Evolutionary conservation across 768 basidiomycete genomes (phyloP).

Genomic region (Pulveroboletus sp.): DNA sequence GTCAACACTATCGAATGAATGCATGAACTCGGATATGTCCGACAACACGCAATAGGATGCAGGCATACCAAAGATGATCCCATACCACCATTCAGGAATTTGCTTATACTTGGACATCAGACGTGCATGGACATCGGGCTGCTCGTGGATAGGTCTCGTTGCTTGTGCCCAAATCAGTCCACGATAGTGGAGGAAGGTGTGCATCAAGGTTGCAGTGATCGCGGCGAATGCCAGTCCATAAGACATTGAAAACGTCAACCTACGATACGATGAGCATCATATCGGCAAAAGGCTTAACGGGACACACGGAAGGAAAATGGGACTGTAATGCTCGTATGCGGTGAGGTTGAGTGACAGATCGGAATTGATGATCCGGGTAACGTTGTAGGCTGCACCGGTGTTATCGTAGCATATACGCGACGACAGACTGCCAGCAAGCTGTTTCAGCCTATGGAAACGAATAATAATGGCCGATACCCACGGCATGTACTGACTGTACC

Average conservation of each 20-base stretch:
- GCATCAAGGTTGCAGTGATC: constrained; percentile 51
- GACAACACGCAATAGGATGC: no score
- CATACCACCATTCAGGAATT: constrained; percentile 88
- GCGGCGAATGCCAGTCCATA: constrained; percentile 80
- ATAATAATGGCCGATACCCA: constrained; percentile 26
- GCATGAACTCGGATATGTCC: no score
- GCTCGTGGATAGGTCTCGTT: constrained; percentile 67
- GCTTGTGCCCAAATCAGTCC: constrained; percentile 75
- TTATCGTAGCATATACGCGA: constrained; percentile 65
- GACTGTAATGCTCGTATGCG: constrained; percentile 54
- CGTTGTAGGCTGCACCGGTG: constrained; percentile 52
- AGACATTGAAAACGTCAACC: no score
- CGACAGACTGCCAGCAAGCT: constrained; percentile 42
- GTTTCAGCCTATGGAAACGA: background rate
- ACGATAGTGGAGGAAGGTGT: constrained; percentile 60
- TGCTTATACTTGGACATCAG: constrained; percentile 72
- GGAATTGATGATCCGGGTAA: constrained; percentile 51
- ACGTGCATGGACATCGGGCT: constrained; percentile 82
- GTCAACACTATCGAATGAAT: no score
- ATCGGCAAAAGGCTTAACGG: no score
- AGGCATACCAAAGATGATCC: constrained; percentile 60
- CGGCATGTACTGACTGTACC: constrained; percentile 60
- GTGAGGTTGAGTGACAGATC: constrained; percentile 52
- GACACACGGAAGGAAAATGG: no score
- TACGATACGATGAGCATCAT: no score